These are phyloP conservation scores for Pluteus cervinus DNA, from an alignment of 768 basidiomycete genomes.

Conservation along the genomic window DNA sequence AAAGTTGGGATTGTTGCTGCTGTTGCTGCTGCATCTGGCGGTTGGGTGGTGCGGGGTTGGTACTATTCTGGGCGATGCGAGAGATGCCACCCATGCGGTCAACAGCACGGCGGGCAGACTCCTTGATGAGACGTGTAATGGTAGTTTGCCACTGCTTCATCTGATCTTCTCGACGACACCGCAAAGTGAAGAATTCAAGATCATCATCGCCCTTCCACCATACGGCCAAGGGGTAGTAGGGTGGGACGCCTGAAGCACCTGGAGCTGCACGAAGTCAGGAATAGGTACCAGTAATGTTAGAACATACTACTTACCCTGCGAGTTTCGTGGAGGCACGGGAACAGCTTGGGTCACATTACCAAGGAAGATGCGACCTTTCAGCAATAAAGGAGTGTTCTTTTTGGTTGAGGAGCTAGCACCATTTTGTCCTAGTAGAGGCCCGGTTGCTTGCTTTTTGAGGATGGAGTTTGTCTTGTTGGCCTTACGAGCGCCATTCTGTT, in stretches of 20 bases:
- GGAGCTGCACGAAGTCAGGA: not conserved
- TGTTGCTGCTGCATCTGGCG: slow-evolving; percentile 23
- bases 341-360: slow-evolving; percentile 89
- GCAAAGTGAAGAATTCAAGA: slow-evolving; percentile 89
- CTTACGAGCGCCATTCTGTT: slow-evolving; percentile 60
- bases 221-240: slow-evolving; percentile 76
- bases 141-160: slow-evolving; percentile 88
- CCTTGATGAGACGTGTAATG: slow-evolving; percentile 83
- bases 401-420: slow-evolving; percentile 55
- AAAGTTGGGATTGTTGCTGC: slow-evolving; percentile 23
- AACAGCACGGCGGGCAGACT: slow-evolving; percentile 64
- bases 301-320: slow-evolving; percentile 44
- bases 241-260: slow-evolving; percentile 42
- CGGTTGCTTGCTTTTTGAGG: slow-evolving; percentile 71
- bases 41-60: slow-evolving; percentile 35
- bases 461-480: slow-evolving; percentile 81
- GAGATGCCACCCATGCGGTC: slow-evolving; percentile 49
- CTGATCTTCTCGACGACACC: slow-evolving; percentile 89
- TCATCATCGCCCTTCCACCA: slow-evolving; percentile 96
- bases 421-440: slow-evolving; percentile 28
- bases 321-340: slow-evolving; percentile 50
- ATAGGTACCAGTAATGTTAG: no score
- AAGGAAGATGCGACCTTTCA: slow-evolving; percentile 96
- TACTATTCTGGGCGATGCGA: slow-evolving; percentile 46
- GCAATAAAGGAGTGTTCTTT: slow-evolving; percentile 73